Evolutionary conservation across 352 stramenopile genomes (phyloP).

Genomic region (Pythium phragmitis): DNA sequence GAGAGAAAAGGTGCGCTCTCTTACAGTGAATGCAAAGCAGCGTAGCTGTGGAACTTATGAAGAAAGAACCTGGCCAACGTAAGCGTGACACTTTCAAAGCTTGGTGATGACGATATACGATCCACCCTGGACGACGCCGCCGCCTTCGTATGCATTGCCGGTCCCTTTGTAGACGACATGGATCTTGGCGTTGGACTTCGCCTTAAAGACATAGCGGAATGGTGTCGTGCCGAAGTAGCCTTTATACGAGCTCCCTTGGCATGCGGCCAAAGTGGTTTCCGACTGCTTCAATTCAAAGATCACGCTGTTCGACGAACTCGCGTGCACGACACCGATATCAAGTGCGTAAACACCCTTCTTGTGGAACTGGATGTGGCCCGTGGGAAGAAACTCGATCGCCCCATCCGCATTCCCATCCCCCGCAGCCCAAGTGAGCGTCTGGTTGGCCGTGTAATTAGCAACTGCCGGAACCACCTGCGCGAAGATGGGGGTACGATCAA

Average conservation of each 20-base stretch:
- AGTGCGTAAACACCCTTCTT: slow-evolving; percentile 1
- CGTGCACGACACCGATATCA: background rate
- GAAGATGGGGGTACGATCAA: background rate
- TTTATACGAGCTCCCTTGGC: background rate
- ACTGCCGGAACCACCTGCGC: background rate
- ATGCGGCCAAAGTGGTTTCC: background rate
- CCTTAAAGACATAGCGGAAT: slow-evolving; percentile 6
- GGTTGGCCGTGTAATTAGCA: background rate
- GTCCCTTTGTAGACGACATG: background rate
- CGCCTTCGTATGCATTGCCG: no score
- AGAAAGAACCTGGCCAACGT: no score
- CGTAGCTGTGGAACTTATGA: no score
- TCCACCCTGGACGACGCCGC: no score
- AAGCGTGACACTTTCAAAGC: no score
- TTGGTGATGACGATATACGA: no score
- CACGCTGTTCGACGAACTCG: background rate
- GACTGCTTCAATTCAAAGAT: slow-evolving; percentile 4
- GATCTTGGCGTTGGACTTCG: slow-evolving; percentile 1
- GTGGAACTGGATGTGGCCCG: background rate
- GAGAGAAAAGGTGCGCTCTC: no score
- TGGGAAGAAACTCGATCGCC: background rate
- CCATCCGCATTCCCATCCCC: background rate
- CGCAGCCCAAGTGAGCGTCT: background rate
- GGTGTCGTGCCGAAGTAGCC: background rate
- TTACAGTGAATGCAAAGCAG: no score